Base-by-base conservation (phyloP, 139 green algal genomes). In the Asterochloris erici region DNA sequence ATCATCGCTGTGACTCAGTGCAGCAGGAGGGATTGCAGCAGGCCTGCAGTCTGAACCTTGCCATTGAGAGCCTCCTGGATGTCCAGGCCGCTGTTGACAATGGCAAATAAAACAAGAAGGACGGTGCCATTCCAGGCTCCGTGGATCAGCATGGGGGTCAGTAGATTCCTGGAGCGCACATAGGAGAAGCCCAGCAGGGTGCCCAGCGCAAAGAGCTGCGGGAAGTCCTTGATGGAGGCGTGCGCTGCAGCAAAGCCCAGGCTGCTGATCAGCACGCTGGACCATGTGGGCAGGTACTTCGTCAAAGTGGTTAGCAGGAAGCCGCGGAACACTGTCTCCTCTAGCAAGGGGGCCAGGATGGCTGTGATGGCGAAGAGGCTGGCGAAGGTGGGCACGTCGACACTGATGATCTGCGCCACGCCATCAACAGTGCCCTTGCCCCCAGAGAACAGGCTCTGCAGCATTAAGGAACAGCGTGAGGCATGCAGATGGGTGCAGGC, bases 81-180 rank as follows among this genome's bases (percentile, higher is more conserved):
- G 78, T 97, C 88, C 28, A 96, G 81, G 0, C 93, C 93, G 63
- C 82, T 83, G 1, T 78, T 66, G 0, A 89, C 84, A 62, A 97
- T 38, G 61, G 63, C 19, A 79, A 92, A 96, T 80, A 97, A 86
- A 66, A 95, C 79, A 27, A 85, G 89, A 15, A 97, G 85, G 74
- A 97, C 94, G 0, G 77, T 84, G 68, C 87, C 89, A 89, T 97
- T 98, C 93, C 93, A 98, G 11, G 85, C 86, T 75, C 93, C 92
- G 77, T 98, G 95, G 66, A 98, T 96, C 74, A 97, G 74, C 82
- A 98, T 98, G 63, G 95, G 93, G 23, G 95, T 96, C 38, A 96
- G 83, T 85, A 98, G 87, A 87, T 98, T 98, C 28, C 92, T 87
- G 68, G 90, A 92, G 12, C 93, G 86, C 16, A 93, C 88, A 83